Conservation (phyloP, 1,139 yeast genomes). For the Candida sojae region DNA sequence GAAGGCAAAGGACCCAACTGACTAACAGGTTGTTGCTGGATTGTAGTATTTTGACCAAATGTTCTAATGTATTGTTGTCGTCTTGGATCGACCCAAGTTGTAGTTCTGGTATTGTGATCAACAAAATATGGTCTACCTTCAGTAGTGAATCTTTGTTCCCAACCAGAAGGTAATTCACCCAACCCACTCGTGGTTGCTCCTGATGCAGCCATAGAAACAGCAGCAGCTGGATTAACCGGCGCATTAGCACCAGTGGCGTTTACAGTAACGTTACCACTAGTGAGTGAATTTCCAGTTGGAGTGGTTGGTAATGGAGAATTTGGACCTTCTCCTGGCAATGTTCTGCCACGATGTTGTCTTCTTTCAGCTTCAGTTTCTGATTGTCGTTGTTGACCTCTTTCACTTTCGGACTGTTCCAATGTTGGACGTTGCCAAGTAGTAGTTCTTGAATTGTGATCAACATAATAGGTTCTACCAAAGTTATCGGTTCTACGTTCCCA, state of each 20-base stretch:
- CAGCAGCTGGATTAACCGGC: constrained; percentile 66
- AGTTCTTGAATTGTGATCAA: constrained; percentile 95
- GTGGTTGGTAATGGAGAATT: constrained; percentile 33
- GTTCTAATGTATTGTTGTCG: constrained; percentile 98
- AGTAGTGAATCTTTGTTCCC: constrained; percentile 98
- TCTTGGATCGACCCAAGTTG: constrained; percentile 99
- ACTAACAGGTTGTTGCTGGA: constrained; percentile 98
- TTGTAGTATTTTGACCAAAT: constrained; percentile 85
- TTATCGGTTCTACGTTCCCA: constrained; percentile 99
- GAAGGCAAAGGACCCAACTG: constrained; percentile 97
- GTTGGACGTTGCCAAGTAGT: constrained; percentile 99
- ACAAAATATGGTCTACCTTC: constrained; percentile 98
- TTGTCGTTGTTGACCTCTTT: constrained; percentile 61
- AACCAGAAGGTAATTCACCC: constrained; percentile 96
- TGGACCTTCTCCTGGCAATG: constrained; percentile 77
- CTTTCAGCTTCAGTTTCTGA: constrained; percentile 82
- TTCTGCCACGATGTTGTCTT: constrained; percentile 86
- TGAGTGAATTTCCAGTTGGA: constrained; percentile 25
- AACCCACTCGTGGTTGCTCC: constrained; percentile 95
- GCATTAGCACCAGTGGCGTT: constrained; percentile 47
- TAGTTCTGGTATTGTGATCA: constrained; percentile 96
- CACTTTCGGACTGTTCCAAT: constrained; percentile 65
- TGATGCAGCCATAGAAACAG: constrained; percentile 79
- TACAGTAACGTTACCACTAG: constrained; percentile 48
- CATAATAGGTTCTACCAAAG: constrained; percentile 95